Conservation (phyloP, 2,329 filamentous ascomycete species). For the Scleromitrula shiraiana region DNA sequence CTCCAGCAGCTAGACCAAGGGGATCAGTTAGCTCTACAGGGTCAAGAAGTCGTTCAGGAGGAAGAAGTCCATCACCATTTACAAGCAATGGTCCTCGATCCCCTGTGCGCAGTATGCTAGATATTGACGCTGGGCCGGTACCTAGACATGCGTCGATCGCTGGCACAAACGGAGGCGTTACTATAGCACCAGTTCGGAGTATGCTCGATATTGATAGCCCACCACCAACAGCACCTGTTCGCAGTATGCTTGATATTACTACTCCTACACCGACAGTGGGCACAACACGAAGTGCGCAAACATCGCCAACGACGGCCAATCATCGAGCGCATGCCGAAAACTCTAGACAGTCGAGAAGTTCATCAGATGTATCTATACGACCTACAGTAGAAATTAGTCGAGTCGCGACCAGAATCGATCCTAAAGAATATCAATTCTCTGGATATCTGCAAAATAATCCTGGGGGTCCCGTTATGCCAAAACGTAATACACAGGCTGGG, state of each 20-base stretch:
- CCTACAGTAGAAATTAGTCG: conserved; percentile 40
- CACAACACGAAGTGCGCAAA: conserved; percentile 38
- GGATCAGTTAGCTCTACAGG: conserved; percentile 27
- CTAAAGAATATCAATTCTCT: conserved; percentile 53
- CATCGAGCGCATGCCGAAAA: conserved; percentile 29
- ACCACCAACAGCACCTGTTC: conserved; percentile 35
- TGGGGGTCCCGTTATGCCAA: conserved; percentile 36
- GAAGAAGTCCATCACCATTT: conserved; percentile 46
- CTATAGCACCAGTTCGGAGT: conserved; percentile 51
- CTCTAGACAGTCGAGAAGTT: conserved; percentile 35
- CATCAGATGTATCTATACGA: conserved; percentile 45
- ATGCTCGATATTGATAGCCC: conserved; percentile 48
- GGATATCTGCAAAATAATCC: conserved; percentile 46
- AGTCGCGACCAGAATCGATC: conserved; percentile 30
- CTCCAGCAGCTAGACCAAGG: conserved; percentile 14
- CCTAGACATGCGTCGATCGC: conserved; percentile 9
- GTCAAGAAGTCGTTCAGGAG: conserved; percentile 12
- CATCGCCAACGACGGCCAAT: conserved; percentile 38
- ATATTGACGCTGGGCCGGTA: conserved; percentile 20
- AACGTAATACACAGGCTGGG: conserved; percentile 42
- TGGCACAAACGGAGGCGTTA: conserved; percentile 4
- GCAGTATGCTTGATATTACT: conserved; percentile 58
- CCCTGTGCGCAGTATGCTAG: conserved; percentile 56
- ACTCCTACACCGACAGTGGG: conserved; percentile 24
- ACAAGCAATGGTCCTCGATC: conserved; percentile 42